These are phyloP conservation scores for Leptomonas seymouri DNA, from an alignment of 208 protist genomes.

Conservation along the genomic window DNA sequence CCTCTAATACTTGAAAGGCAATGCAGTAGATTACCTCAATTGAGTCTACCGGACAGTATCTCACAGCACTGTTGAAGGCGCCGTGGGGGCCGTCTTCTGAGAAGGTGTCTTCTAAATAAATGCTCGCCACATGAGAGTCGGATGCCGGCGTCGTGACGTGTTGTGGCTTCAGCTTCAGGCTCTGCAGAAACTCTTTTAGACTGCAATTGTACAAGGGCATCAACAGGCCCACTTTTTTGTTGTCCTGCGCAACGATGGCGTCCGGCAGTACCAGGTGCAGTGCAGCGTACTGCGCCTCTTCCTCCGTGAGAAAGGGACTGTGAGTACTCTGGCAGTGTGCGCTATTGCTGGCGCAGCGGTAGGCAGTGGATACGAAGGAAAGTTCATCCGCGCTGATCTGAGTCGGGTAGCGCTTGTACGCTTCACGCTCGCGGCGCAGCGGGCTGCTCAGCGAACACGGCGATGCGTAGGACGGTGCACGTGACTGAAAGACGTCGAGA, in stretches of 20 bases:
- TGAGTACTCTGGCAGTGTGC: conserved; percentile 18
- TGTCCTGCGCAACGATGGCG: conserved; percentile 48
- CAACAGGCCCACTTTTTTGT: conserved; percentile 55
- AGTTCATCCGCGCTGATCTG: conserved; percentile 40
- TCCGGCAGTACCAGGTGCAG: conserved; percentile 66
- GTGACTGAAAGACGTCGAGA: conserved; percentile 1
- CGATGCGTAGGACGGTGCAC: conserved; percentile 1
- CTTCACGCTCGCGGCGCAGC: conserved; percentile 10
- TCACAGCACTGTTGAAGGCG: conserved; percentile 7
- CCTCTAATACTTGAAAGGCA: conserved; percentile 67
- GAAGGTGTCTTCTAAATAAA: conserved; percentile 11
- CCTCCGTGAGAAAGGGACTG: conserved; percentile 16
- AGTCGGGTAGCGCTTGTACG: conserved; percentile 48
- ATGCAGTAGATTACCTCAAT: conserved; percentile 55
- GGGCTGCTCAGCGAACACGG: conserved; percentile 10
- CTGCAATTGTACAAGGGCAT: conserved; percentile 76
- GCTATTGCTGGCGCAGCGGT: conserved; percentile 21
- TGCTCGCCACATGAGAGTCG: not conserved
- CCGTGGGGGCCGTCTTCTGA: not conserved
- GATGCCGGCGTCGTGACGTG: not conserved
- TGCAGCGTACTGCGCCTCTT: conserved; percentile 27
- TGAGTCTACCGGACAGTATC: conserved; percentile 50
- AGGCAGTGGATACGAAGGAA: conserved; percentile 31
- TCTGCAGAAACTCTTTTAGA: conserved; percentile 64
- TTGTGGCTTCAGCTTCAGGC: not conserved